Base-by-base conservation (phyloP, 2,329 filamentous ascomycete genomes). In the Fusarium newnesense region DNA sequence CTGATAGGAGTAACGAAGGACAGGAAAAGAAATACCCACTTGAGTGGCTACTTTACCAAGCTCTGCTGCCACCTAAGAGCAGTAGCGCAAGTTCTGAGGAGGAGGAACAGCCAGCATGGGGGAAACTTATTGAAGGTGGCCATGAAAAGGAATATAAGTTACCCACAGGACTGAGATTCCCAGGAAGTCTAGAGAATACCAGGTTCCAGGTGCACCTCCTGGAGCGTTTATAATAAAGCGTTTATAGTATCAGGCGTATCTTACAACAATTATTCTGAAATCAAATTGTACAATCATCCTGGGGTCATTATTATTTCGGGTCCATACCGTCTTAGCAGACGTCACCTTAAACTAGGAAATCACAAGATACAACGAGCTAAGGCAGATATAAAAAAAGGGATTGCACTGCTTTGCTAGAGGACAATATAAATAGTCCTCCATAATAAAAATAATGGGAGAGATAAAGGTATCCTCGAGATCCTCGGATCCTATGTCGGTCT, bases 71-170 rank as follows among this genome's bases (percentile, higher is more conserved):
- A 2, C 28, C 34, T 9, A 60, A 47, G 46, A 66, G 26, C 7
- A 50, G 32, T 18, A 18, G 30, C 30, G 7, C 36, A 7, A 19
- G 21, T 28, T 37, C 28, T 15, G 28, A 67, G 24, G 52, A 46
- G 7, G 34, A 28, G 3, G 16, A 32, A 21, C 21, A 32, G 5
- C 28, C 39, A 2, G 34, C 24, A 1, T 67, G 64, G 64, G 9
- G 6, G 18, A 67, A 67, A 18, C 46, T 67, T 32, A 12, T 67
- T 3, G 9, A 37, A 1, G 15, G 15, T 30, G 28, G 53, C 1
- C 46, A 67, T 60, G 64, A 67, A 11, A 67, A 67, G 46, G 64
- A 67, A 40, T 67, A 53, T 4, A 67, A 53, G 53, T 42, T 67
- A 2, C 62, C 64, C 21, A 0, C 46, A 5, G 52, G 16, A 3